phyloP scores from a whole-genome alignment of 495 filamentous ascomycete species.

The Penicillium samsonianum region DNA sequence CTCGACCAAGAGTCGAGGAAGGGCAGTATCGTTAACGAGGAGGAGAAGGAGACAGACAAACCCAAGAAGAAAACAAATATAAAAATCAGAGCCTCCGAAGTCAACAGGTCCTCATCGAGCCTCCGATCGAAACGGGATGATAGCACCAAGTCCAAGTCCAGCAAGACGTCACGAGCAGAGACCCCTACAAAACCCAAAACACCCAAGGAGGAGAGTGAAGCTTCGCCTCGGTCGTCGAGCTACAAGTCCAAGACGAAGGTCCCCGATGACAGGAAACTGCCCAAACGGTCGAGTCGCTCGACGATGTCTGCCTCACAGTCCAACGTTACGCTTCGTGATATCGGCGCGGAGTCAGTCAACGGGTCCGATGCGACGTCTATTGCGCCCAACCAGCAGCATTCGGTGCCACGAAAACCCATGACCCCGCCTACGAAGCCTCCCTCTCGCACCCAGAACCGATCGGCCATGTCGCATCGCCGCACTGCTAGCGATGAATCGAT shows the following conservation, averaged over 20 bases:
- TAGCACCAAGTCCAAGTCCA: conserved; percentile 33
- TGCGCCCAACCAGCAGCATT: conserved; percentile 58
- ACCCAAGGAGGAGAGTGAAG: conserved; percentile 33
- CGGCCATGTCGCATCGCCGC: conserved; percentile 38
- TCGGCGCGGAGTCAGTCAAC: conserved; percentile 45
- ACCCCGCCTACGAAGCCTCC: conserved; percentile 44
- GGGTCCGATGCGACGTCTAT: conserved; percentile 69
- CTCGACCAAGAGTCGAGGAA: conserved; percentile 51
- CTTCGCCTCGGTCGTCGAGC: conserved; percentile 35
- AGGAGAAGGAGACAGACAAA: conserved; percentile 42
- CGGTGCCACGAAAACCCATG: conserved; percentile 39
- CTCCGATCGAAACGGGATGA: conserved; percentile 44
- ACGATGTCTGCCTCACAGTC: conserved; percentile 39
- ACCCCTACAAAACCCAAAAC: conserved; percentile 45
- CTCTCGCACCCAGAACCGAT: conserved; percentile 43
- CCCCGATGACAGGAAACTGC: conserved; percentile 33
- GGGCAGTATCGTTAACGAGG: conserved; percentile 42
- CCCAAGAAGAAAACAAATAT: conserved; percentile 40
- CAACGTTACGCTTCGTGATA: conserved; percentile 41
- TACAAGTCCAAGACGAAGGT: conserved; percentile 39
- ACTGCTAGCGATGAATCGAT: conserved; percentile 42
- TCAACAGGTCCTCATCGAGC: conserved; percentile 46
- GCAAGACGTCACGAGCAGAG: conserved; percentile 41
- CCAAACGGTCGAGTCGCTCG: conserved; percentile 39
- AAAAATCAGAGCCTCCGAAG: conserved; percentile 41